Base-by-base conservation (phyloP, 164 flowering plant genomes). In the Umbellularia californica region DNA sequence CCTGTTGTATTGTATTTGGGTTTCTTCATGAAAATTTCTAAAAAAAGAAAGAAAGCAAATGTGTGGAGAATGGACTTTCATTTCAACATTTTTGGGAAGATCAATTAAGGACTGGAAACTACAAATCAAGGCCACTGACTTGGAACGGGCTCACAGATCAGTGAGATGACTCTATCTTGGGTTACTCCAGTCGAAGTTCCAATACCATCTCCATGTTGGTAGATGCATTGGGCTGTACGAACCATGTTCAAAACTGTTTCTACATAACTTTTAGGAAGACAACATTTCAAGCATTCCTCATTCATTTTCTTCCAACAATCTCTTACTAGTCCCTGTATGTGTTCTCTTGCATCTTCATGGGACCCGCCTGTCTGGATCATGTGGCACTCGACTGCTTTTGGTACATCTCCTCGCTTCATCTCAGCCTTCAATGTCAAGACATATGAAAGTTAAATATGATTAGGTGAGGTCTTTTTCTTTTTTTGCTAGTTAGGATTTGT, bases 131-230 rank as follows among this genome's bases (percentile, higher is more conserved):
- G 41, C 41, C 41, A 35, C 9, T 35, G 41, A 0, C 41, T 58
- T 58, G 63, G 14, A 71, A 71, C 20, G 25, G 74, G 74, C 30
- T 71, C 65, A 11, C 28, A 30, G 66, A 71, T 58, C 50, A 30
- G n/a, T 3, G 74, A 58, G 47, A 28, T 10, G 19, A 71, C 33
- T 58, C 65, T 23, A 28, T 71, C 74, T 28, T 58, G 28, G 4
- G 72, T 79, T 52, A 72, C 71, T 55, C 77, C 79, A 3, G 5
- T 70, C 19, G 74, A 74, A 68, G 70, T 74, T 19, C 81, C 77
- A 11, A 76, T 81, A 13, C 79, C 82, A 64, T 77, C 78, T 12
- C 82, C 82, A 69, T 74, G 73, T 24, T 76, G 70, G 33, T 67
- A 80, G 33, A 79, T 79, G 47, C 70, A 70, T 0, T 74, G 80